Conservation (phyloP, 2,329 filamentous ascomycete genomes). For the Elsinoe australis region DNA sequence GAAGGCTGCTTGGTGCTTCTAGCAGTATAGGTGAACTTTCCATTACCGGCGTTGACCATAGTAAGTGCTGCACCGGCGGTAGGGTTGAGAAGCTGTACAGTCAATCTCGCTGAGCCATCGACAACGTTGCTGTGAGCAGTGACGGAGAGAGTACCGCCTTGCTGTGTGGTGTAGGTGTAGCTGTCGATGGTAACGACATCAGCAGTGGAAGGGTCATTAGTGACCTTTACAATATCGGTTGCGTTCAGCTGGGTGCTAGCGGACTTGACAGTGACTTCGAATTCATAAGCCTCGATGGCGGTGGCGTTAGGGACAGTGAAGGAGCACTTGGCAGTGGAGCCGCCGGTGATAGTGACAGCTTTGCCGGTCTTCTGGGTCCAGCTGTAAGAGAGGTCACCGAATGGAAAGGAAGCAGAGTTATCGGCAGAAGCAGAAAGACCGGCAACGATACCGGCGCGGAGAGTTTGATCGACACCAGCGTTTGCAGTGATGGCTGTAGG, state of each 20-base stretch:
- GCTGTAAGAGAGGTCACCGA: constrained; percentile 26
- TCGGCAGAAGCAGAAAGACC: constrained; percentile 29
- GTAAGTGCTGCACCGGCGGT: constrained; percentile 23
- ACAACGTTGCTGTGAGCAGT: constrained; percentile 31
- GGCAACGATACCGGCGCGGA: constrained; percentile 29
- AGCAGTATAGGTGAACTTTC: constrained; percentile 28
- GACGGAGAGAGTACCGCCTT: constrained; percentile 30
- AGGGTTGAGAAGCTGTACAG: constrained; percentile 26
- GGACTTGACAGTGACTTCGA: constrained; percentile 28
- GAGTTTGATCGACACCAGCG: constrained; percentile 21
- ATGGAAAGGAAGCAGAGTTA: constrained; percentile 20
- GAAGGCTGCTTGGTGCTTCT: constrained; percentile 26
- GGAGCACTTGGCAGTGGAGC: constrained; percentile 17
- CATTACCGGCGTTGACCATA: constrained; percentile 23
- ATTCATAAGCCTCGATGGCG: constrained; percentile 25
- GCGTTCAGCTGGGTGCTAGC: constrained; percentile 24
- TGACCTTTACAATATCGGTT: constrained; percentile 28
- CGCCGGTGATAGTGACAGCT: constrained; percentile 24
- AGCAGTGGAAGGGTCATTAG: constrained; percentile 23
- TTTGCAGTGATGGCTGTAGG: constrained; percentile 23
- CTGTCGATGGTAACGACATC: constrained; percentile 30
- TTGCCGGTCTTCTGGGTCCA: constrained; percentile 29
- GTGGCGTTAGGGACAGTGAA: constrained; percentile 23
- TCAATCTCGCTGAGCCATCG: constrained; percentile 28
- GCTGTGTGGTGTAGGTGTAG: constrained; percentile 29